Evolutionary conservation across 768 basidiomycete genomes (phyloP).

Genomic region (Russula lepida): DNA sequence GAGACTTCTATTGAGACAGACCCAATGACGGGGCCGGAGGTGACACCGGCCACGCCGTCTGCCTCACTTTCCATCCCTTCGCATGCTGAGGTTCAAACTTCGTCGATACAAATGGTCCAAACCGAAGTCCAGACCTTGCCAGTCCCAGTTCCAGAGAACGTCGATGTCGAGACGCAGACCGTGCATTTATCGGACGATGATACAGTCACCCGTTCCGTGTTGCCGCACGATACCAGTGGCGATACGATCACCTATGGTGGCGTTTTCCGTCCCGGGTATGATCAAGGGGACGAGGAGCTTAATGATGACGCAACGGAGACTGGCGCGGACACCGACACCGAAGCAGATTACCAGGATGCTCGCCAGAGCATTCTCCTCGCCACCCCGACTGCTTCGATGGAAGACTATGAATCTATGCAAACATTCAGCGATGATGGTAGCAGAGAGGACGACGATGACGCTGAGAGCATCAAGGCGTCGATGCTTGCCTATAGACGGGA

Average conservation of each 20-base stretch:
- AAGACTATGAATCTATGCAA: conserved; percentile 19
- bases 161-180: conserved; percentile 23
- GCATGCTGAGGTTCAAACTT: conserved; percentile 34
- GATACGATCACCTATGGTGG: conserved; percentile 26
- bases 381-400: conserved; percentile 54
- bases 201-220: conserved; percentile 15
- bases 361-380: conserved; percentile 52
- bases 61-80: conserved; percentile 6
- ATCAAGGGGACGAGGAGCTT: conserved; percentile 33
- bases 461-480: conserved; percentile 64
- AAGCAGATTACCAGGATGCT: conserved; percentile 69
- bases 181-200: conserved; percentile 6
- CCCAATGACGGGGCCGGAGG: conserved; percentile 23
- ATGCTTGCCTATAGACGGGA: conserved; percentile 29
- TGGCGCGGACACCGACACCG: conserved; percentile 60
- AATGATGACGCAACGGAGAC: conserved; percentile 47
- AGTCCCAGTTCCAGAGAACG: conserved; percentile 6
- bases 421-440: conserved; percentile 51
- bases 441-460: conserved; percentile 51
- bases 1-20: conserved; percentile 21
- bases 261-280: conserved; percentile 20
- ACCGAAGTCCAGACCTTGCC: conserved; percentile 29
- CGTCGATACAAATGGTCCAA: conserved; percentile 26
- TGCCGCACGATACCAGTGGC: conserved; percentile 25
- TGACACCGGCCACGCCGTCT: conserved; percentile 4